Conservation (phyloP, 352 stramenopile species). For the Phytophthora syringae region DNA sequence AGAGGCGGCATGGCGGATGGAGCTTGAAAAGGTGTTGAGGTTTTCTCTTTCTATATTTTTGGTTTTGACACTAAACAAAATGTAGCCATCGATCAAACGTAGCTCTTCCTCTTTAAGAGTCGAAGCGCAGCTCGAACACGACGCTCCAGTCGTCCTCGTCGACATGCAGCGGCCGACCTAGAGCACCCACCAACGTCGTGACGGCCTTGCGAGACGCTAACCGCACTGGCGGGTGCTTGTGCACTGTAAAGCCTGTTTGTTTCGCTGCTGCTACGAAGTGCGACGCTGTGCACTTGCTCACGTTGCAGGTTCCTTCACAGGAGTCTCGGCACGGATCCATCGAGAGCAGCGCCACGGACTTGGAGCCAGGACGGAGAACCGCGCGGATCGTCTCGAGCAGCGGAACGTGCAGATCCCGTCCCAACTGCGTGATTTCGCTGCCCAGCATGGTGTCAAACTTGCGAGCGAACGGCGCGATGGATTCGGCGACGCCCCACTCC, state of each 20-base stretch:
- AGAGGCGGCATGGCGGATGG: conserved; percentile 61
- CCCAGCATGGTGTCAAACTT: conserved; percentile 65
- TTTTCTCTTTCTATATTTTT: conserved; percentile 25
- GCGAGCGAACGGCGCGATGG: conserved; percentile 37
- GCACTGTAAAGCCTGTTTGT: conserved; percentile 44
- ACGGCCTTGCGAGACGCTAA: conserved; percentile 37
- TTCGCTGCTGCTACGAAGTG: conserved; percentile 53
- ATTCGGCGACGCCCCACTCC: conserved; percentile 40
- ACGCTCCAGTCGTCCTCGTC: conserved; percentile 63
- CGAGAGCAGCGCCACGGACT: conserved; percentile 52
- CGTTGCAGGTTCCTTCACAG: conserved; percentile 49
- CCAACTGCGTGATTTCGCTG: conserved; percentile 69
- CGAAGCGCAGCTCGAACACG: conserved; percentile 52
- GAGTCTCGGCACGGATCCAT: conserved; percentile 55
- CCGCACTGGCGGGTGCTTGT: conserved; percentile 46
- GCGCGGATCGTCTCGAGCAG: conserved; percentile 50
- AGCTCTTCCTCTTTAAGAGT: conserved; percentile 12
- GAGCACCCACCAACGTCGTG: conserved; percentile 45
- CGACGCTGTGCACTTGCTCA: conserved; percentile 60
- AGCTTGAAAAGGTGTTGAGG: neutral
- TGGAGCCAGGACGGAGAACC: conserved; percentile 34
- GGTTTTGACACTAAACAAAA: neutral
- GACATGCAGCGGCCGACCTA: conserved; percentile 45
- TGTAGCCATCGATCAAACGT: conserved; percentile 26
- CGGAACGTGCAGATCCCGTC: conserved; percentile 42